Conservation (phyloP, 495 filamentous ascomycete species). For the Xeromyces bisporus region DNA sequence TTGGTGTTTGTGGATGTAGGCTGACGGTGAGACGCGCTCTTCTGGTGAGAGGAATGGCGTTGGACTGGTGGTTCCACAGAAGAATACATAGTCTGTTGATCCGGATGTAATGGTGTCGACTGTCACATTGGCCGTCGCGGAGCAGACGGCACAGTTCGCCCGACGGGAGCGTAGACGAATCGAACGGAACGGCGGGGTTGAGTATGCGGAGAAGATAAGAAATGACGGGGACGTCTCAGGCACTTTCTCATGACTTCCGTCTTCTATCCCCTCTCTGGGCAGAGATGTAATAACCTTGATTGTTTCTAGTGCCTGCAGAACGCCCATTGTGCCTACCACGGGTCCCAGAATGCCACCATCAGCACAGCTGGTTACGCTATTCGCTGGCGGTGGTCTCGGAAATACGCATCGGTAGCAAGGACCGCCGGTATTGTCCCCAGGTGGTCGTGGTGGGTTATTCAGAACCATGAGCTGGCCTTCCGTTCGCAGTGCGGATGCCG, state of each 20-base stretch:
- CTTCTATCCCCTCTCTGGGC: not conserved
- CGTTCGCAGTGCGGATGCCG: slow-evolving; percentile 68
- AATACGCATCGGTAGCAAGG: slow-evolving; percentile 94
- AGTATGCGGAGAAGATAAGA: slow-evolving; percentile 59
- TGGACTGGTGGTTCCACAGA: slow-evolving; percentile 45
- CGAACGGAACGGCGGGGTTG: slow-evolving; percentile 49
- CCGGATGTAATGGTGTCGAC: slow-evolving; percentile 43
- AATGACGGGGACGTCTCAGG: slow-evolving; percentile 22
- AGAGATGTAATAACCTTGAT: slow-evolving; percentile 55
- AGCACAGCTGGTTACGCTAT: slow-evolving; percentile 63
- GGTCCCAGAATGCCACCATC: slow-evolving; percentile 86
- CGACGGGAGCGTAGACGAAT: slow-evolving; percentile 53
- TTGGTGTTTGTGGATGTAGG: slow-evolving; percentile 5
- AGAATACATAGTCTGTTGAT: slow-evolving; percentile 57
- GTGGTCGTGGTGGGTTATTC: slow-evolving; percentile 31
- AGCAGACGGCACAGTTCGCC: slow-evolving; percentile 59
- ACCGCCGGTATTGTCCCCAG: slow-evolving; percentile 34
- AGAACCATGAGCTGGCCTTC: slow-evolving; percentile 85
- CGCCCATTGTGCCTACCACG: slow-evolving; percentile 87
- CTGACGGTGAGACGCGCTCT: slow-evolving; percentile 43
- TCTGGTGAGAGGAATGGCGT: slow-evolving; percentile 36
- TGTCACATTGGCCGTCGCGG: slow-evolving; percentile 40
- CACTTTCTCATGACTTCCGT: slow-evolving; percentile 17
- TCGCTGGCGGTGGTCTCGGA: slow-evolving; percentile 65
- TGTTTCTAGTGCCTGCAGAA: slow-evolving; percentile 76